Evolutionary conservation across 106 monocot species (phyloP).

Genomic region (Allium fistulosum): DNA sequence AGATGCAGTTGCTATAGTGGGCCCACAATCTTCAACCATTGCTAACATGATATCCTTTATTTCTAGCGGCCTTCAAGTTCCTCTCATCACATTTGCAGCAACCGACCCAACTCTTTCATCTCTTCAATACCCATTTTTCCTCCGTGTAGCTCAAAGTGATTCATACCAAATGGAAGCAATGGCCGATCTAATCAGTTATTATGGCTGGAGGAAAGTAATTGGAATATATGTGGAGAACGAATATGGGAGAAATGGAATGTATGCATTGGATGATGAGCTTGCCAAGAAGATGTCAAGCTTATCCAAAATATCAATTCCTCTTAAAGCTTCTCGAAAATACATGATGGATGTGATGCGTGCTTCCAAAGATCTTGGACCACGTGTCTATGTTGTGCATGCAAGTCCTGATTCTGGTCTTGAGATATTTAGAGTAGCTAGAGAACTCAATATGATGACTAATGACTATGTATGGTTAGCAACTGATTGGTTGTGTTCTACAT

Average conservation of each 20-base stretch:
- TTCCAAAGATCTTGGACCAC: conserved; percentile 35
- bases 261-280: conserved; percentile 38
- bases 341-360: conserved; percentile 29
- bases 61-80: conserved; percentile 44
- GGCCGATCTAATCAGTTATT: conserved; percentile 47
- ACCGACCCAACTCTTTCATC: conserved; percentile 75
- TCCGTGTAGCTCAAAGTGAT: conserved; percentile 55
- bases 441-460: conserved; percentile 52
- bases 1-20: conserved; percentile 55
- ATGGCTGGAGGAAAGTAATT: conserved; percentile 55
- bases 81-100: conserved; percentile 71
- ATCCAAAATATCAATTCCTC: conserved; percentile 41
- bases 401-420: conserved; percentile 52
- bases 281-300: conserved; percentile 31
- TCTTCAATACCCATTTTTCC: conserved; percentile 58
- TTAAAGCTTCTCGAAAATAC: conserved; percentile 9
- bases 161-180: conserved; percentile 72
- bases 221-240: conserved; percentile 61
- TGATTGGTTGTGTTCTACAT: conserved; percentile 54
- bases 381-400: conserved; percentile 70
- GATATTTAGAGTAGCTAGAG: conserved; percentile 44
- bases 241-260: conserved; percentile 50
- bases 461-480: conserved; percentile 70
- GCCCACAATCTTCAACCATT: conserved; percentile 63
- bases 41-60: conserved; percentile 61